Evolutionary conservation across 2,329 filamentous ascomycete genomes (phyloP).

Genomic region (Rhynchosporium agropyri): DNA sequence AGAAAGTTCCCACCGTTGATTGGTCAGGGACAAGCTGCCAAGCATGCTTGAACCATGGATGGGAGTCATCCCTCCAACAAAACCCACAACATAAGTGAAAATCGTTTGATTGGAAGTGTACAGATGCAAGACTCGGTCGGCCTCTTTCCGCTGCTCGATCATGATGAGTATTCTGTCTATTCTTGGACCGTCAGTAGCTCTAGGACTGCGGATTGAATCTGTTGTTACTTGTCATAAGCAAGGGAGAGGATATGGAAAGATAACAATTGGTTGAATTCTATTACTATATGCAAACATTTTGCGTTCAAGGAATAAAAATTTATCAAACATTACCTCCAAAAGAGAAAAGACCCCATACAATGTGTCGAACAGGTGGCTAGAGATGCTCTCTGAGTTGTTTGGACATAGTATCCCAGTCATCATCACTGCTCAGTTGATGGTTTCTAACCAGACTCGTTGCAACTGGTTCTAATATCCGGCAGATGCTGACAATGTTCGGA

Average conservation of each 20-base stretch:
- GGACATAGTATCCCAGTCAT: conserved; percentile 26
- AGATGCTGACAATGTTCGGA: conserved; percentile 22
- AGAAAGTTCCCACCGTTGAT: no score
- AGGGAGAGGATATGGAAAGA: background rate
- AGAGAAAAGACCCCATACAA: background rate
- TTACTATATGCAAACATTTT: background rate
- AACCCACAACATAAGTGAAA: no score
- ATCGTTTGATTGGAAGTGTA: no score
- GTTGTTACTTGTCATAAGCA: background rate
- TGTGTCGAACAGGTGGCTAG: conserved; percentile 18
- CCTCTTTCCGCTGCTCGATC: background rate
- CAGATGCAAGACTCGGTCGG: no score
- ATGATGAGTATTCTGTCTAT: background rate
- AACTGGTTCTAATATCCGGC: conserved; percentile 23
- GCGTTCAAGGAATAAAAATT: background rate
- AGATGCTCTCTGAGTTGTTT: conserved; percentile 25
- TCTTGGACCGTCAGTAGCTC: background rate
- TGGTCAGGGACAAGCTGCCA: no score
- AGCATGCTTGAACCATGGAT: no score
- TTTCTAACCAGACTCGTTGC: conserved; percentile 22
- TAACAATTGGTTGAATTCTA: background rate
- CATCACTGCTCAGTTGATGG: conserved; percentile 23
- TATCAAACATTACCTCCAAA: background rate
- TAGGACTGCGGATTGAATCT: background rate
- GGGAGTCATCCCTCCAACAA: no score